A percentile compares a stretch with the other conserved stretches of the same genome.
These are phyloP conservation scores for Oryza brachyantha DNA, from an alignment of 176 grass and related monocot genomes.

Conservation along the genomic window DNA sequence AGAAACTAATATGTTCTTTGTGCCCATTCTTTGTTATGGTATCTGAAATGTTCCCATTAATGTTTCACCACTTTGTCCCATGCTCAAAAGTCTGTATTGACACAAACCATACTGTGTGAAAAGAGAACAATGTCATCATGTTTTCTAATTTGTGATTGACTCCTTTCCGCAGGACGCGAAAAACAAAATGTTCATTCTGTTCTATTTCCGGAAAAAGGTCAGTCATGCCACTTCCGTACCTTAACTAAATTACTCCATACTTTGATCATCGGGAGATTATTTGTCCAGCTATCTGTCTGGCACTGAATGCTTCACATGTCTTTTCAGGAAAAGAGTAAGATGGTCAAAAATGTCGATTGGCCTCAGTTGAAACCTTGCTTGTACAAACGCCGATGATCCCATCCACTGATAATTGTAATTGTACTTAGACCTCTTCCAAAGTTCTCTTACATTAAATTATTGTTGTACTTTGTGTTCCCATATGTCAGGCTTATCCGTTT, in stretches of 20 bases:
- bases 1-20: background rate
- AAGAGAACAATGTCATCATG: background rate
- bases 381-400: constrained; percentile 66
- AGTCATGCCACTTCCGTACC: constrained; percentile 6
- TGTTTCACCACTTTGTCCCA: background rate
- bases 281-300: background rate
- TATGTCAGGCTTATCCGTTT: background rate
- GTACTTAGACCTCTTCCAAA: background rate
- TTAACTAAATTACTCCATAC: background rate
- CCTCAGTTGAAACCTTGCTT: constrained; percentile 84
- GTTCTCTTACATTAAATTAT: background rate
- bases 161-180: constrained; percentile 68
- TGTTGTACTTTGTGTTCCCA: background rate
- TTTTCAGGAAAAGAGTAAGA: constrained; percentile 60
- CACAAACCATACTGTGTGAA: background rate
- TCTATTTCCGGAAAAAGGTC: constrained; percentile 91
- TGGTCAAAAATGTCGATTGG: constrained; percentile 65
- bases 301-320: background rate
- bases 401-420: background rate
- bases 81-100: background rate
- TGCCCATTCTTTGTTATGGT: background rate
- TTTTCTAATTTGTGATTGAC: constrained; percentile 15
- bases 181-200: constrained; percentile 95
- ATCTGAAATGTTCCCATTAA: background rate
- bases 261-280: background rate